Evolutionary conservation across 1,284 basidiomycete species (phyloP).

Genomic region (Ganoderma meredithae): DNA sequence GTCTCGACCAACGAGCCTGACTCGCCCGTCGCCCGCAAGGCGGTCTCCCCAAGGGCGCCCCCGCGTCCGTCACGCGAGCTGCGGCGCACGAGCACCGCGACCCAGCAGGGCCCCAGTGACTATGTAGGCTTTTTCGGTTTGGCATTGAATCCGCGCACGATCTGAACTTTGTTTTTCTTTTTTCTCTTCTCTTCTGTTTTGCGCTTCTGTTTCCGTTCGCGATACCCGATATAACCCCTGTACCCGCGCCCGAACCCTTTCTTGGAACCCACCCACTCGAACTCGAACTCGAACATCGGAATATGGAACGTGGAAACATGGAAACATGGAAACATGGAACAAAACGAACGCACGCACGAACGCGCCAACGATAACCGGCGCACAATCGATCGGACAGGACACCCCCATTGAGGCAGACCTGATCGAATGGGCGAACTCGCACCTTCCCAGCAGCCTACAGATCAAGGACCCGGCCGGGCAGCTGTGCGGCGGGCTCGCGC

Average conservation of each 20-base stretch:
- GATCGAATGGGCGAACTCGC: conserved; percentile 87
- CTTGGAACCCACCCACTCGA: conserved; percentile 13
- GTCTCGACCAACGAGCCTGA: conserved; percentile 37
- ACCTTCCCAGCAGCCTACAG: conserved; percentile 74
- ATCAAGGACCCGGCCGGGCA: conserved; percentile 61
- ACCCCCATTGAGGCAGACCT: conserved; percentile 57
- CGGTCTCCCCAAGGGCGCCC: conserved; percentile 46
- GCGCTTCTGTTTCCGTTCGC: conserved; percentile 17
- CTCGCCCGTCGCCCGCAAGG: conserved; percentile 28
- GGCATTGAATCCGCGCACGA: conserved; percentile 23
- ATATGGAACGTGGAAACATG: background rate
- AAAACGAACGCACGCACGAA: background rate
- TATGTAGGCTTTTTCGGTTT: conserved; percentile 44
- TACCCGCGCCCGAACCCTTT: conserved; percentile 26
- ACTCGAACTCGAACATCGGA: background rate
- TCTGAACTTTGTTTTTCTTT: conserved; percentile 30
- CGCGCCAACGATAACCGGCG: background rate
- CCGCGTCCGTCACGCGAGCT: conserved; percentile 70
- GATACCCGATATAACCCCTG: conserved; percentile 14
- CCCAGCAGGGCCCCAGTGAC: conserved; percentile 36
- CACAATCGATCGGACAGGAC: conserved; percentile 32
- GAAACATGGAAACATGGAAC: conserved; percentile 7
- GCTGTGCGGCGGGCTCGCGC: conserved; percentile 71
- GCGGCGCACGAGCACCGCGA: conserved; percentile 51
- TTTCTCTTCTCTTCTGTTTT: conserved; percentile 17